Conservation (phyloP, 2,329 filamentous ascomycete genomes). For the Orbilia blumenaviensis region DNA sequence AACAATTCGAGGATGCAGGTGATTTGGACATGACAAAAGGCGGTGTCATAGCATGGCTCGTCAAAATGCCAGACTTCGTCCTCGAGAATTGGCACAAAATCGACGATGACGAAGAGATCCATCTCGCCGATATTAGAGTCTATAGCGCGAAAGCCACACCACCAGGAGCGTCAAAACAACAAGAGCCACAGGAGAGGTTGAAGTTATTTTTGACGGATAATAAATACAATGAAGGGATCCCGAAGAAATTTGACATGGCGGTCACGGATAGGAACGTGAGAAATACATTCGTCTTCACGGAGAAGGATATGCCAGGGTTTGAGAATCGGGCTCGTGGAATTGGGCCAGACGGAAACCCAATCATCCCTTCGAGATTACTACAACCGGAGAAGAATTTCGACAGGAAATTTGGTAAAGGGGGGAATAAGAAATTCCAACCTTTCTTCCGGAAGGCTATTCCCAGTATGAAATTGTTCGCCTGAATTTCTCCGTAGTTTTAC, state of each 20-base stretch:
- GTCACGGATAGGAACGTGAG: conserved; percentile 73
- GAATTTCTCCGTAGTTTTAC: background rate
- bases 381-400: conserved; percentile 56
- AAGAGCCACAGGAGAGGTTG: conserved; percentile 47
- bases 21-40: conserved; percentile 69
- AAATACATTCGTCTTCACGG: conserved; percentile 92
- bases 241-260: conserved; percentile 86
- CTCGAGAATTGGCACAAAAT: conserved; percentile 81
- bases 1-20: conserved; percentile 74
- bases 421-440: conserved; percentile 67
- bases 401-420: conserved; percentile 35
- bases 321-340: conserved; percentile 60
- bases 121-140: conserved; percentile 76
- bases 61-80: conserved; percentile 79
- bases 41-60: conserved; percentile 69
- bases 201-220: conserved; percentile 56
- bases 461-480: conserved; percentile 66
- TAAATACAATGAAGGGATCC: conserved; percentile 75
- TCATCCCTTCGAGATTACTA: conserved; percentile 57
- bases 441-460: conserved; percentile 78
- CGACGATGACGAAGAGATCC: conserved; percentile 81
- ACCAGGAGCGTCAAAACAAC: background rate
- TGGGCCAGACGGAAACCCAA: conserved; percentile 59
- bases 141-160: conserved; percentile 57
- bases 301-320: conserved; percentile 87